Base-by-base conservation (phyloP, 208 protist species). In the Trypanosoma melophagium region DNA sequence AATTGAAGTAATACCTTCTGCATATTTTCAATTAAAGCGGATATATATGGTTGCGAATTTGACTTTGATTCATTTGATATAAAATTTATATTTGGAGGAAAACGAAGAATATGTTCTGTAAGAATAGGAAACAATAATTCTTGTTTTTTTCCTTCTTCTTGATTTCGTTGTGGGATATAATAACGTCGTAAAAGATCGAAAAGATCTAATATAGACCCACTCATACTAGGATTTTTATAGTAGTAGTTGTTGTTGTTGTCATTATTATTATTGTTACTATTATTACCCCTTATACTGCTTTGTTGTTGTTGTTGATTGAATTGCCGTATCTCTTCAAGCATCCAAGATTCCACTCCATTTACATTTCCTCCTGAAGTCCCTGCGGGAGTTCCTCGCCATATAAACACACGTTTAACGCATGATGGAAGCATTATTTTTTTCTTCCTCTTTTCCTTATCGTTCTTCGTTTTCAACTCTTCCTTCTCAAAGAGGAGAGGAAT, bases 371-470 rank as follows among this genome's bases (percentile, higher is more conserved):
- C 14, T n/a, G 31, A 25, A 17, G 31, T 45, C n/a, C 56, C 53
- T 24, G 22, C 8, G 19, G 45, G n/a, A 45, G 60, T 69, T 44
- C 61, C 51, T 40, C 80, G 83, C 80, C 83, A 89, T 13, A 89
- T 51, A 69, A 83, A 84, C 38, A 89, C 76, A 17, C 80, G 77
- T 50, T 69, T 62, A 14, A 89, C 77, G 17, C 68, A 74, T 9
- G 64, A 28, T 14, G 83, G 83, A 16, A 89, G 74, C 57, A 75
- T 9, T 54, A 89, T 62, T 16, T 13, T 14, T 0, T 70, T 57
- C 14, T 52, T 51, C 14, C 17, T 42, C 60, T 47, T 50, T 56
- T 10, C 47, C 56, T 10, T 22, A 31, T 14, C 25, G n/a, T 75
- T 62, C 2, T 53, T 41, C 4, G 41, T 50, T 16, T 31, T 55